Conservation (phyloP, 495 filamentous ascomycete species). For the Monascus purpureus region DNA sequence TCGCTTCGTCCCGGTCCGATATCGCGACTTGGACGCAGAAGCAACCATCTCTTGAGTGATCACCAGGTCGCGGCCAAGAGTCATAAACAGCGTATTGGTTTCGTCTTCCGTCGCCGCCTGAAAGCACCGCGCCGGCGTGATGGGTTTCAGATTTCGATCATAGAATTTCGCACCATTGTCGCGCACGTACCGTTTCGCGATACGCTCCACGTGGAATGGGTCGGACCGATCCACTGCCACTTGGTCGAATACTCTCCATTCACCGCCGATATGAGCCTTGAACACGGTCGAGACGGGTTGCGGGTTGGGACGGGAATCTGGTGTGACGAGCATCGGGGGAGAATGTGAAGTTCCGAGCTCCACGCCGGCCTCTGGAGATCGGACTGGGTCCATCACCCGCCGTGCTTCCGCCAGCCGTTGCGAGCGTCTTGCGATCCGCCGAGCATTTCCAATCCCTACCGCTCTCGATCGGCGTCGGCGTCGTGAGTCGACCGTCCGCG, state of each 20-base stretch:
- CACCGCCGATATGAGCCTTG: background rate
- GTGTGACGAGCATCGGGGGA: too few species aligned
- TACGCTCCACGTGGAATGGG: background rate
- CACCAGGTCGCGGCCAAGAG: background rate
- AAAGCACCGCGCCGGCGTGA: background rate
- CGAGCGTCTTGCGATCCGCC: too few species aligned
- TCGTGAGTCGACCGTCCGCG: too few species aligned
- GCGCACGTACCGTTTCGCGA: background rate
- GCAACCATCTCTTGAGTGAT: background rate
- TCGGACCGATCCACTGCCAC: background rate
- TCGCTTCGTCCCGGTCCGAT: too few species aligned
- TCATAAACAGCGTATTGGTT: background rate
- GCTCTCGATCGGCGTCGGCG: too few species aligned
- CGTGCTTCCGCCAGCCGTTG: too few species aligned
- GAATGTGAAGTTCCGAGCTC: too few species aligned
- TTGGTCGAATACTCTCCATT: background rate
- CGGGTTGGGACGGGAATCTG: too few species aligned
- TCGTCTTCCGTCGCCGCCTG: background rate
- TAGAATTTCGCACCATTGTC: background rate
- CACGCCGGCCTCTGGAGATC: too few species aligned
- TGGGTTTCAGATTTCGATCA: background rate
- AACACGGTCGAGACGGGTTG: background rate
- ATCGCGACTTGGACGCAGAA: too few species aligned
- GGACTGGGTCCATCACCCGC: too few species aligned
- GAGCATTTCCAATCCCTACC: too few species aligned